Evolutionary conservation across 192 early-diverging fungal species (phyloP).

Genomic region (Mortierella antarctica): DNA sequence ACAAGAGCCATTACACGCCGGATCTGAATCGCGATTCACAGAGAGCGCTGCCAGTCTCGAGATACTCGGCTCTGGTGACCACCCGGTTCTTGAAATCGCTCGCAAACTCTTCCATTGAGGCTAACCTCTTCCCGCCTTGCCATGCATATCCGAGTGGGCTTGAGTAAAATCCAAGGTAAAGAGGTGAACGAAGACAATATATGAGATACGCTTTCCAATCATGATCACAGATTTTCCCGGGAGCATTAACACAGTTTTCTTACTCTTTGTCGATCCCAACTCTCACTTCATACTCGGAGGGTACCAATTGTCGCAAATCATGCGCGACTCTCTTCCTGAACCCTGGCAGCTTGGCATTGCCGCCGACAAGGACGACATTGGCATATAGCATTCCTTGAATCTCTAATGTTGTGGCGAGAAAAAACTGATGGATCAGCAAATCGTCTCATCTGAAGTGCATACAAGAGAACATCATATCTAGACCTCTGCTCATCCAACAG

Average conservation of each 20-base stretch:
- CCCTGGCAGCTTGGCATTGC: conserved; percentile 72
- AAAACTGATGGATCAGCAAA: background rate
- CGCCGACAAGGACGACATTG: conserved; percentile 77
- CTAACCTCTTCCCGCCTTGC: conserved; percentile 64
- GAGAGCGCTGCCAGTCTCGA: conserved; percentile 68
- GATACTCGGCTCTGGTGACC: conserved; percentile 71
- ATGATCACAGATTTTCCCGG: too few relatives aligned
- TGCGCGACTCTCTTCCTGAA: conserved; percentile 65
- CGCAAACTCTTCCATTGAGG: conserved; percentile 51
- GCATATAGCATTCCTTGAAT: conserved; percentile 71
- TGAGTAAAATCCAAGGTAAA: background rate
- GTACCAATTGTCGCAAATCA: conserved; percentile 67
- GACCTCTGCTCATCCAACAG: background rate
- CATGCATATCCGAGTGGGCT: conserved; percentile 68
- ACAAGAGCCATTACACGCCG: conserved; percentile 10
- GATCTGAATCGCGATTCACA: conserved; percentile 63
- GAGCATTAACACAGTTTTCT: conserved; percentile 16
- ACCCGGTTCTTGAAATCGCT: conserved; percentile 58
- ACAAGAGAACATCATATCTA: background rate
- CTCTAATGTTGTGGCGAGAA: conserved; percentile 40
- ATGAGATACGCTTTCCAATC: too few relatives aligned
- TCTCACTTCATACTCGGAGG: conserved; percentile 66
- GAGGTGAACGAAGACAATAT: background rate
- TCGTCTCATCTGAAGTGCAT: background rate
- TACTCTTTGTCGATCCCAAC: conserved; percentile 69